Conservation (phyloP, 1,284 basidiomycete genomes). For the Ustilago trichophora region DNA sequence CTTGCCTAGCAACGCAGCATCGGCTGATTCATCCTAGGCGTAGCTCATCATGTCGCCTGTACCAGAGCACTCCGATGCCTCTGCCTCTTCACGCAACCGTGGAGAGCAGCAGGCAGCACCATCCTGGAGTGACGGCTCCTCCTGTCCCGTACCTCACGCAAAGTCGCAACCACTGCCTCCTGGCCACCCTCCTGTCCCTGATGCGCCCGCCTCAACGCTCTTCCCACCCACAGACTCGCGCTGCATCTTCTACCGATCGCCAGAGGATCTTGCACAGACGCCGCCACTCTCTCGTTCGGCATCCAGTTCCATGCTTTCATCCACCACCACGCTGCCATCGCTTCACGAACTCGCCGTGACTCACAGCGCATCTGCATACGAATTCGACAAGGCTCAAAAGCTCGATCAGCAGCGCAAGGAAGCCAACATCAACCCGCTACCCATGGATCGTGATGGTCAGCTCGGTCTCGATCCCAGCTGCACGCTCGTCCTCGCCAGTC, state of each 20-base stretch:
- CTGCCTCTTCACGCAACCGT: not conserved
- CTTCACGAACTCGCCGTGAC: conserved; percentile 41
- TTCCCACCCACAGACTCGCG: conserved; percentile 57
- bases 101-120: conserved; percentile 13
- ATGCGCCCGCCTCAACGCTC: conserved; percentile 50
- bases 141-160: conserved; percentile 63
- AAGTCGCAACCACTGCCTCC: conserved; percentile 62
- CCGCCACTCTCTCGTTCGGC: conserved; percentile 52
- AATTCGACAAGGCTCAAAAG: conserved; percentile 42
- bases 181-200: conserved; percentile 60
- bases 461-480: conserved; percentile 49
- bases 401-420: conserved; percentile 45
- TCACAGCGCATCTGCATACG: conserved; percentile 30
- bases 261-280: conserved; percentile 55
- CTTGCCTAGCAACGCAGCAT: no score
- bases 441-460: conserved; percentile 34
- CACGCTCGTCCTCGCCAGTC: conserved; percentile 58
- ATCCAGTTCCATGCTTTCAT: conserved; percentile 35
- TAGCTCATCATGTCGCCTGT: conserved; percentile 14
- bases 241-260: conserved; percentile 64
- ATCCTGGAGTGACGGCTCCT: conserved; percentile 40
- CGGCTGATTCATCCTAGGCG: conserved; percentile 1
- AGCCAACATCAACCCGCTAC: conserved; percentile 60
- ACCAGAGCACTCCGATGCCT: conserved; percentile 7
- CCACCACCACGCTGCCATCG: conserved; percentile 32